Percentiles rank a stretch among this genome's conserved stretches.
These are phyloP conservation scores for Fusarium pseudoanthophilum DNA, from an alignment of 2,329 filamentous ascomycete genomes.

Conservation along the genomic window DNA sequence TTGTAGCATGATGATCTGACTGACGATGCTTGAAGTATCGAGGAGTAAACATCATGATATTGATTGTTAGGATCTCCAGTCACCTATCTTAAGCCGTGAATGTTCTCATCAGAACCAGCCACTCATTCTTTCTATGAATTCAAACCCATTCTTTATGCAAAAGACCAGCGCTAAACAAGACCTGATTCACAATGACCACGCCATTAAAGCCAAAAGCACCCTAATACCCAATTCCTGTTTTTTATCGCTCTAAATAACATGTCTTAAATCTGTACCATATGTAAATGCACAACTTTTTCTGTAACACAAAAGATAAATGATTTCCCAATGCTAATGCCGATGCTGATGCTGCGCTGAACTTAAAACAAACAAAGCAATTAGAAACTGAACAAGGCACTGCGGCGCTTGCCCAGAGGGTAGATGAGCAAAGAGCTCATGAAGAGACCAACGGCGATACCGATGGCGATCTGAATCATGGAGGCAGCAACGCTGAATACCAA, in stretches of 20 bases:
- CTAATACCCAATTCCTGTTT: background rate
- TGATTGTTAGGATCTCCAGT: background rate
- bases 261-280: background rate
- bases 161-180: background rate
- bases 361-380: slow-evolving; percentile 36
- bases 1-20: slow-evolving; percentile 6
- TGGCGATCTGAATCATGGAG: slow-evolving; percentile 64
- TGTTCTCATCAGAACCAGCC: background rate
- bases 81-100: background rate
- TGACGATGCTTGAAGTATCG: background rate
- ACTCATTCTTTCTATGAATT: slow-evolving; percentile 11
- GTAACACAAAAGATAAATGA: background rate
- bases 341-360: slow-evolving; percentile 17
- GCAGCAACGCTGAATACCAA: slow-evolving; percentile 59
- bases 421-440: slow-evolving; percentile 61
- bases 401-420: slow-evolving; percentile 61
- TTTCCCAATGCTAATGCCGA: background rate
- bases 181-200: slow-evolving; percentile 6
- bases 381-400: slow-evolving; percentile 62
- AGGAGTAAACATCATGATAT: background rate
- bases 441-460: slow-evolving; percentile 62
- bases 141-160: slow-evolving; percentile 1
- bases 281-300: slow-evolving; percentile 12
- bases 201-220: slow-evolving; percentile 1
- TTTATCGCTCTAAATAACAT: slow-evolving; percentile 3